Conservation (phyloP, 306 rosid genomes). For the Dryas drummondii region DNA sequence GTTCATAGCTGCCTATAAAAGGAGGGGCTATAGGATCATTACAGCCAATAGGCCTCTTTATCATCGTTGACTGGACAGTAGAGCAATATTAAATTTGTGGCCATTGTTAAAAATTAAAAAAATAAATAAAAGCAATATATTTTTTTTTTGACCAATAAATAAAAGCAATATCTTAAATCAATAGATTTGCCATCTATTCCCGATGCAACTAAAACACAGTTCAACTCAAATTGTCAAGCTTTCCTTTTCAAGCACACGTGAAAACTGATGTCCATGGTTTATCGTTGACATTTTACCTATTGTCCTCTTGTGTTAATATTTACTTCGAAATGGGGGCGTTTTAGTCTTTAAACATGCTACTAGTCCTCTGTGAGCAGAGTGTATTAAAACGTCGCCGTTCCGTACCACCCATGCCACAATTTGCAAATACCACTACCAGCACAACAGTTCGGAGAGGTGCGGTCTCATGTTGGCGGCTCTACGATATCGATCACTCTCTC, state of each 20-base stretch:
- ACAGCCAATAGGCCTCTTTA: too few relatives aligned
- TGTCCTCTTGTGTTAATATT: neutral
- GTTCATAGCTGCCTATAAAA: too few relatives aligned
- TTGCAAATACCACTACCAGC: too few relatives aligned
- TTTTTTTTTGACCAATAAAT: too few relatives aligned
- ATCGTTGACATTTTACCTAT: neutral
- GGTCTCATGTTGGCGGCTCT: conserved; percentile 44
- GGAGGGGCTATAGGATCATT: too few relatives aligned
- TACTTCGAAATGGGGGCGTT: neutral
- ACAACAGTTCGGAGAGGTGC: neutral
- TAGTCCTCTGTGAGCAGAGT: too few relatives aligned
- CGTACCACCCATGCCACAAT: too few relatives aligned
- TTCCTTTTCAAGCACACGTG: neutral
- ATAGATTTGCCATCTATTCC: neutral
- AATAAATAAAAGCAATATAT: neutral
- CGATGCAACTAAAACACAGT: neutral
- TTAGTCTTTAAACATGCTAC: neutral
- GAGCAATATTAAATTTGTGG: too few relatives aligned
- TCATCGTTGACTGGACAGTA: too few relatives aligned
- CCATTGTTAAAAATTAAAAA: neutral
- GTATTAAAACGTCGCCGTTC: too few relatives aligned
- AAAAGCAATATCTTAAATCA: neutral
- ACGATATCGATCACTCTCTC: conserved; percentile 24
- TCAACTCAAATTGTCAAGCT: neutral
- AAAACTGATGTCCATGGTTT: neutral